Percentiles rank a stretch among this genome's conserved stretches.
Conservation (phyloP, 2,329 filamentous ascomycete species). For the Cladosporium halotolerans region DNA sequence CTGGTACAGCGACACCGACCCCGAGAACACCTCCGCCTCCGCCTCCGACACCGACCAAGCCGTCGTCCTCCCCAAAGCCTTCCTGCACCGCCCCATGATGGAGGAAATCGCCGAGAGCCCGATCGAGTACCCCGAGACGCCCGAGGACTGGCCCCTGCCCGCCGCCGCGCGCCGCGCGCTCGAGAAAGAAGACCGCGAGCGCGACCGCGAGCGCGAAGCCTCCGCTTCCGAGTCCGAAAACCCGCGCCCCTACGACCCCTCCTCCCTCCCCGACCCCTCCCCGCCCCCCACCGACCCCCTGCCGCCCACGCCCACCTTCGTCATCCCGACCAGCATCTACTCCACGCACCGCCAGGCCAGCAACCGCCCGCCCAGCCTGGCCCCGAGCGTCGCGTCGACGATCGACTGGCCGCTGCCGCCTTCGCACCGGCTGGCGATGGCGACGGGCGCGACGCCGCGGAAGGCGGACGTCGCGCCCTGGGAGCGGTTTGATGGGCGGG, state of each 20-base stretch:
- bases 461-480: conserved; percentile 8
- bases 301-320: background rate
- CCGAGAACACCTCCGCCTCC: background rate
- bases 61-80: background rate
- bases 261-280: background rate
- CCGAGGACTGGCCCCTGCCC: conserved; percentile 4
- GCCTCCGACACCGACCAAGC: background rate
- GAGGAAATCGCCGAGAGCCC: conserved; percentile 8
- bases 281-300: background rate
- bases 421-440: conserved; percentile 1
- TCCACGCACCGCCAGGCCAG: background rate
- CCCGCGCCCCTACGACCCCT: background rate
- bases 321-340: conserved; percentile 1
- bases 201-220: too few species aligned
- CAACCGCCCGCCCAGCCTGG: background rate
- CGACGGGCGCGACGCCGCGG: background rate
- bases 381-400: background rate
- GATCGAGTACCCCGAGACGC: conserved; percentile 6
- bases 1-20: conserved; percentile 9
- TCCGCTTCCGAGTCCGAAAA: background rate
- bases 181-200: background rate
- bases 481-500: conserved; percentile 1
- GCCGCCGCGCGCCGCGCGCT: background rate
- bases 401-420: conserved; percentile 9
- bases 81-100: background rate